Percentiles rank a stretch among this genome's conserved stretches.
Evolutionary conservation across 2,329 filamentous ascomycete genomes (phyloP).

Genomic region (Chrysoporthe deuterocubensis): DNA sequence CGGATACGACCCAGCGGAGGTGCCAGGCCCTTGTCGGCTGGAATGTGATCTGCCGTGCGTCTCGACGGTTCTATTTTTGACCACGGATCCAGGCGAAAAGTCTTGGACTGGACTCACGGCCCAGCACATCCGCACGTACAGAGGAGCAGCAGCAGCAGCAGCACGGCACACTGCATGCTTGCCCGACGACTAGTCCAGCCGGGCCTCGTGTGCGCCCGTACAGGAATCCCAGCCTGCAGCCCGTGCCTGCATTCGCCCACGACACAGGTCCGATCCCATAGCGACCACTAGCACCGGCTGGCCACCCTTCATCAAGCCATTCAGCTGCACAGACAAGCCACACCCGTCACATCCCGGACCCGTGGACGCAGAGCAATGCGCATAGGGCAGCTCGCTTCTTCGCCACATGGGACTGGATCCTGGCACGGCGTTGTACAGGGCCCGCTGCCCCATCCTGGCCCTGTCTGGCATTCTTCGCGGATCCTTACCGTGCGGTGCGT

Average conservation of each 20-base stretch:
- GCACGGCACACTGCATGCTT: too few species aligned
- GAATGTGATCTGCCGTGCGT: conserved; percentile 21
- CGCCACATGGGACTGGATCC: conserved; percentile 1
- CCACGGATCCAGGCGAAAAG: neutral
- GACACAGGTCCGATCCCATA: conserved; percentile 5
- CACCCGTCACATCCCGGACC: conserved; percentile 16
- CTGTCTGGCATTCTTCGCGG: neutral
- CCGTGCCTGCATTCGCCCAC: conserved; percentile 8
- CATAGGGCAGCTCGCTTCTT: conserved; percentile 5
- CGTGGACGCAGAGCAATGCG: conserved; percentile 3
- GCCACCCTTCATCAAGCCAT: neutral
- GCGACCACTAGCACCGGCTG: neutral
- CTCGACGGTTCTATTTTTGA: conserved; percentile 22
- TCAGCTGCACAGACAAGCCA: conserved; percentile 17
- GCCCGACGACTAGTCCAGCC: neutral
- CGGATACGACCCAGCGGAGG: neutral
- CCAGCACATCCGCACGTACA: too few species aligned
- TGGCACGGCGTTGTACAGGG: conserved; percentile 9
- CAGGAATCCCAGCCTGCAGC: neutral
- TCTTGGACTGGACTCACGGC: neutral
- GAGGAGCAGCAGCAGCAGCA: too few species aligned
- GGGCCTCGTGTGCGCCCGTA: neutral
- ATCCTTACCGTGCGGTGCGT: too few species aligned
- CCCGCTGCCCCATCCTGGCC: neutral
- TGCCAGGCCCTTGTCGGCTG: neutral